These are phyloP conservation scores for Lepidium africanum DNA, from an alignment of 345 rosid species.

Conservation along the genomic window DNA sequence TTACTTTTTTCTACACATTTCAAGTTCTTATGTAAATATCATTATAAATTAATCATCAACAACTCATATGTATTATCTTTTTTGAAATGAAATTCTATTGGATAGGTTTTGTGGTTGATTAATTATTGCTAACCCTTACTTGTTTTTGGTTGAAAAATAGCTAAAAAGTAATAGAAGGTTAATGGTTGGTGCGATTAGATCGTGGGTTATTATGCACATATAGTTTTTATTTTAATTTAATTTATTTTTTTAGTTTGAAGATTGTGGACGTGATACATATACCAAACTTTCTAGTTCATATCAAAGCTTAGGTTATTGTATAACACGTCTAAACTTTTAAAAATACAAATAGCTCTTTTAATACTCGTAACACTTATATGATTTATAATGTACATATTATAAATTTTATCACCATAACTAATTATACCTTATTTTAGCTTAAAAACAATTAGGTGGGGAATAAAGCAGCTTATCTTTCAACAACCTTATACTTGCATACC, in stretches of 20 bases:
- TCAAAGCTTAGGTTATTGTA: neutral
- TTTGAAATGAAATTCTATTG: neutral
- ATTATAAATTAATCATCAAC: neutral
- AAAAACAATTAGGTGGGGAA: neutral
- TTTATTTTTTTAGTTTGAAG: neutral
- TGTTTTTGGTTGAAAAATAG: neutral
- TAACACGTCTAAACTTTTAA: neutral
- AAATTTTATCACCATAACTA: neutral
- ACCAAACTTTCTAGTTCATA: neutral
- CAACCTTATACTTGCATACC: neutral
- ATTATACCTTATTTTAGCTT: neutral
- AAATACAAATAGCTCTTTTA: neutral
- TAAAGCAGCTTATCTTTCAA: neutral
- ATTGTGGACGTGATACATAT: neutral
- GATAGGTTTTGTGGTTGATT: neutral
- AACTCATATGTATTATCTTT: neutral
- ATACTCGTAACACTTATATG: neutral
- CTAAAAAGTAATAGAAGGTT: neutral
- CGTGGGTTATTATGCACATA: neutral
- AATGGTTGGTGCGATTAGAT: slow-evolving; percentile 18
- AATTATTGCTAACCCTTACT: neutral
- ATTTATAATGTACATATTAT: neutral
- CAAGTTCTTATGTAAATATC: neutral
- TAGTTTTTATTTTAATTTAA: neutral
- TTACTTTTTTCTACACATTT: neutral